Conservation (phyloP, 208 protist species). For the Wallacemonas sp. region DNA sequence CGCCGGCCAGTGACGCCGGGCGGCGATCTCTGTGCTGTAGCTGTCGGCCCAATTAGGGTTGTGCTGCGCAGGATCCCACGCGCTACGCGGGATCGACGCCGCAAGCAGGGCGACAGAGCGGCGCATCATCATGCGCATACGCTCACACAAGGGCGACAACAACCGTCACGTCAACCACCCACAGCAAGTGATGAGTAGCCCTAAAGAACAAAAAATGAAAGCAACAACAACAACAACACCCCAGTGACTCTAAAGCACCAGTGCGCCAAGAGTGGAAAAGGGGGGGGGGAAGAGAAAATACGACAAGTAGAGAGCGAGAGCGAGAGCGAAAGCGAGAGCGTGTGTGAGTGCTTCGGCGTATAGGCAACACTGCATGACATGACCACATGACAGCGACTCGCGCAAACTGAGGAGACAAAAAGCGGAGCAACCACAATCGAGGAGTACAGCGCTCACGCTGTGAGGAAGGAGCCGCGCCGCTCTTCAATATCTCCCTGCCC, state of each 20-base stretch:
- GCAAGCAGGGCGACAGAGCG: conserved; percentile 29
- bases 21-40: conserved; percentile 68
- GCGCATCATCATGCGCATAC: conserved; percentile 30
- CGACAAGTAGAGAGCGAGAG: no score
- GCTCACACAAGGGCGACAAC: background rate
- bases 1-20: conserved; percentile 81
- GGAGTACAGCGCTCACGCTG: no score
- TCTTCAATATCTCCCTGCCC: no score
- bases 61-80: conserved; percentile 82
- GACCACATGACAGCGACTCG: no score
- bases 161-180: background rate
- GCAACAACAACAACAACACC: background rate
- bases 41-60: conserved; percentile 88
- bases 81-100: conserved; percentile 68
- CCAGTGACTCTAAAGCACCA: background rate
- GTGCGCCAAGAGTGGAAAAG: no score
- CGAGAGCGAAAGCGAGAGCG: no score
- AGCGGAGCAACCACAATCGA: no score
- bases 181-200: background rate
- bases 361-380: no score
- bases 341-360: no score
- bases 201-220: conserved; percentile 12
- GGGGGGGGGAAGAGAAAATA: no score
- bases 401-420: no score
- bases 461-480: no score